Base-by-base conservation (phyloP, 371 early-diverging fungal species). In the Mucor piriformis region DNA sequence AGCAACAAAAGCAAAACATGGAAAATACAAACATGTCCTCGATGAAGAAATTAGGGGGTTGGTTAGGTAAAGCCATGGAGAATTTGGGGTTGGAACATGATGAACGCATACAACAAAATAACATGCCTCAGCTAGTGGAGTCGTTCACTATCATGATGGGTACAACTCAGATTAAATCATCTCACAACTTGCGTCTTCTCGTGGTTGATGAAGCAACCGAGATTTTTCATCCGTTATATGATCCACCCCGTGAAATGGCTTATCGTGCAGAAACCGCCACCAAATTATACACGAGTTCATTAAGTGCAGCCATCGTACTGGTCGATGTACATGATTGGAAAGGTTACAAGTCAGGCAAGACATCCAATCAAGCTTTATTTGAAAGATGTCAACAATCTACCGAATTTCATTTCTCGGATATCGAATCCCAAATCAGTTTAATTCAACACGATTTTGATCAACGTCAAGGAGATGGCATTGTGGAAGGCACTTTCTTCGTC, bases 321-420 rank as follows among this genome's bases (percentile, higher is more conserved):
- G 81, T 90, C 24, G 79, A 80, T 21, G 61, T 81, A 6, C 69
- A 59, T 8, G 88, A 90, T 21, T 86, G 85, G 88, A 71, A 77
- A 50, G 69, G 79, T 16, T 85, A 87, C 67, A 77, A 79, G 24
- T 50, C 74, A 1, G 89, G 90, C 12, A 79, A 82, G 44, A 78
- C 80, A 13, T 86, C 84, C n/a, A 88, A 89, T 61, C 70, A 74
- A 68, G 88, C 78, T 6, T 73, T 92, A 29, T 88, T 91, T 68
- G 70, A 79, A 46, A 74, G 84, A 40, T 89, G 89, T 64, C 80
- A 80, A 51, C 77, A 81, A 24, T 83, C 89, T 13, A 90, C 90
- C 0, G 93, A 92, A 57, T 84, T 91, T 42, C 93, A 92, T 70
- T 91, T 91, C 64, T 79, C 87, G 12, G 76, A 83, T 58, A 74